phyloP scores from a whole-genome alignment of 495 filamentous ascomycete genomes.

The Penicillium odoratum region DNA sequence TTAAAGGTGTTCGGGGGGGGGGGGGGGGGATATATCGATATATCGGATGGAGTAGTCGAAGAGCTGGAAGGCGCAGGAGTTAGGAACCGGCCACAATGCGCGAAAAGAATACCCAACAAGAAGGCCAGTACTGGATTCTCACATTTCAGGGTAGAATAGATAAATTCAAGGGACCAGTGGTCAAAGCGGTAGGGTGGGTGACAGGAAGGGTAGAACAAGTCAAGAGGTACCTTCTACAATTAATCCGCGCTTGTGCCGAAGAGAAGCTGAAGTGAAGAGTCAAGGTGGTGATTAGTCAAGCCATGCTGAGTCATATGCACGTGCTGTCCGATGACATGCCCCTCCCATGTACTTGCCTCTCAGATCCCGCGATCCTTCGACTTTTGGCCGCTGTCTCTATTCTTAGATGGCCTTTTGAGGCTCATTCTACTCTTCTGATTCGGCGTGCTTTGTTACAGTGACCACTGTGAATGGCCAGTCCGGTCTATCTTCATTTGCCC shows the following conservation, averaged over 20 bases:
- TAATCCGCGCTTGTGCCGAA: slow-evolving; percentile 19
- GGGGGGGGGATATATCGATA: background rate
- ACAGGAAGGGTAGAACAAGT: slow-evolving; percentile 5
- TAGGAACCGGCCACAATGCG: slow-evolving; percentile 14
- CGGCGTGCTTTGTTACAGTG: background rate
- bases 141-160: background rate
- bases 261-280: slow-evolving; percentile 24
- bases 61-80: slow-evolving; percentile 10
- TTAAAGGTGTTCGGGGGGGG: slow-evolving; percentile 2
- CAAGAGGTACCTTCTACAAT: slow-evolving; percentile 9
- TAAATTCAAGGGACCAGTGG: background rate
- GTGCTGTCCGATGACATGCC: slow-evolving; percentile 25
- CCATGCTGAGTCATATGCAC: slow-evolving; percentile 19
- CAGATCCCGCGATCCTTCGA: background rate
- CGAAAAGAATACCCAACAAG: background rate
- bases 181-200: slow-evolving; percentile 1
- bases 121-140: slow-evolving; percentile 1
- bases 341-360: slow-evolving; percentile 1
- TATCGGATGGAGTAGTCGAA: slow-evolving; percentile 11
- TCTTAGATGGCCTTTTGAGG: slow-evolving; percentile 27
- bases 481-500: background rate
- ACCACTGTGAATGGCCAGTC: slow-evolving; percentile 9
- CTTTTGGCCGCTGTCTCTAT: slow-evolving; percentile 15
- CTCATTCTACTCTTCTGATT: slow-evolving; percentile 14
- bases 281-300: slow-evolving; percentile 9